Conservation (phyloP, 768 basidiomycete genomes). For the Kwoniella shandongensis region DNA sequence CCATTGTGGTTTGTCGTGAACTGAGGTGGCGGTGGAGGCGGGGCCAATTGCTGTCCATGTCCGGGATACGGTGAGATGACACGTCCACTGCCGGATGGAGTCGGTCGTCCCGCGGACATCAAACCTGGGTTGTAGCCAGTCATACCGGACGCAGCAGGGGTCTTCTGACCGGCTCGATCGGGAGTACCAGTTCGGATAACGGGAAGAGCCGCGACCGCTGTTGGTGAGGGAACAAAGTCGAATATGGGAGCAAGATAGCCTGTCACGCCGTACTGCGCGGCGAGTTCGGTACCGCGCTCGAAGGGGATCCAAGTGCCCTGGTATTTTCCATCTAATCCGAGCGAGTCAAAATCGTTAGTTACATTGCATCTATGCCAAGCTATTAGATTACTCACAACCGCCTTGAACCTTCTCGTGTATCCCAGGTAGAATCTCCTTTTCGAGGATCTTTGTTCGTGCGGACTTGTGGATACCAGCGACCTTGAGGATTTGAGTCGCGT, state of each 20-base stretch:
- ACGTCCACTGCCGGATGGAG: constrained; percentile 14
- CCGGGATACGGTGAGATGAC: constrained; percentile 48
- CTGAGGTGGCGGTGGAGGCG: constrained; percentile 42
- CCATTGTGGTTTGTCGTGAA: constrained; percentile 21
- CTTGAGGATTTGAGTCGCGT: constrained; percentile 98
- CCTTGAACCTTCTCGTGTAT: constrained; percentile 98
- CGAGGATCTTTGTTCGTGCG: constrained; percentile 82
- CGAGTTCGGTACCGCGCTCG: constrained; percentile 88
- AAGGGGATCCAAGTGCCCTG: constrained; percentile 99
- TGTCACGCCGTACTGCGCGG: constrained; percentile 85
- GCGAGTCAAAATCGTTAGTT: background rate
- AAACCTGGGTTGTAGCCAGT: constrained; percentile 21
- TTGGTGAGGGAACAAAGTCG: constrained; percentile 82
- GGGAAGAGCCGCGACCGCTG: constrained; percentile 68
- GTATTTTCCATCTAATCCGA: constrained; percentile 74
- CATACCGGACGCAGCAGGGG: constrained; percentile 19
- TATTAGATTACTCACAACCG: constrained; percentile 60
- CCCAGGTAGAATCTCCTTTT: constrained; percentile 93
- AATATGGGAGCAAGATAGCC: constrained; percentile 84
- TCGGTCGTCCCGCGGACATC: constrained; percentile 14
- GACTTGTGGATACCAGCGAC: constrained; percentile 98
- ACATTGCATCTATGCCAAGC: background rate
- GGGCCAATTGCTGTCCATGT: constrained; percentile 23
- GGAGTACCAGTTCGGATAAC: constrained; percentile 59
- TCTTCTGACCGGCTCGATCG: constrained; percentile 56